Percentiles rank a stretch among this genome's conserved stretches.
Evolutionary conservation across 2,329 filamentous ascomycete species (phyloP).

Genomic region (Sarocladiaceae sp.): DNA sequence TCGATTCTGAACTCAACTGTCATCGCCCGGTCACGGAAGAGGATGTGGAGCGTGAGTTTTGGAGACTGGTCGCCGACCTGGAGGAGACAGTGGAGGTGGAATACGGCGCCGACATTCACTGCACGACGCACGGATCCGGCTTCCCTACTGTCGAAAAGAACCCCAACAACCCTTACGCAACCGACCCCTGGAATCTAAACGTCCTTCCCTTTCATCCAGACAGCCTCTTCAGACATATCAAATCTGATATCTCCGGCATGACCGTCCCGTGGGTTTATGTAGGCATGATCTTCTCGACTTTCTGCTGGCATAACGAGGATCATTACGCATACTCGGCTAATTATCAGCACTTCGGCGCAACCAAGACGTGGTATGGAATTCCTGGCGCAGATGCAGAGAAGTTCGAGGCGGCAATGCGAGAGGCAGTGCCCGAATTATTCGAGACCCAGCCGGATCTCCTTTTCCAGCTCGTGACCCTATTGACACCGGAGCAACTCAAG

Average conservation of each 20-base stretch:
- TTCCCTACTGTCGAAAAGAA: constrained; percentile 93
- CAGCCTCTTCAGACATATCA: constrained; percentile 93
- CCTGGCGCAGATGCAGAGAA: constrained; percentile 89
- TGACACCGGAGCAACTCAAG: constrained; percentile 86
- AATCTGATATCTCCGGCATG: constrained; percentile 97
- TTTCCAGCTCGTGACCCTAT: constrained; percentile 93
- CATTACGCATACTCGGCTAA: constrained; percentile 98
- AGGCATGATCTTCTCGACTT: constrained; percentile 98
- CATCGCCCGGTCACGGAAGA: constrained; percentile 82
- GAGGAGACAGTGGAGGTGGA: constrained; percentile 97
- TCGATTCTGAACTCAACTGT: constrained; percentile 75
- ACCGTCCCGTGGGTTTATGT: constrained; percentile 99
- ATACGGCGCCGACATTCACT: constrained; percentile 96
- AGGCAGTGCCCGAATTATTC: constrained; percentile 92
- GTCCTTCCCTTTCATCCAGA: constrained; percentile 85
- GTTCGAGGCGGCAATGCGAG: constrained; percentile 91
- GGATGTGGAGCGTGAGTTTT: constrained; percentile 94
- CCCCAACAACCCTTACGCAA: constrained; percentile 78
- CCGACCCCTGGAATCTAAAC: constrained; percentile 93
- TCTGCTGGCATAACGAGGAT: constrained; percentile 99
- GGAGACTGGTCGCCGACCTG: constrained; percentile 86
- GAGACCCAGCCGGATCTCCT: constrained; percentile 94
- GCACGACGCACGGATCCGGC: constrained; percentile 92
- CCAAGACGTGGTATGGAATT: constrained; percentile 99
- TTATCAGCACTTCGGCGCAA: constrained; percentile 96